Evolutionary conservation across 805 yeast genomes (phyloP), one percentile per base, ranked within the genome.

Genomic region (Yamadazyma nakazawae): DNA sequence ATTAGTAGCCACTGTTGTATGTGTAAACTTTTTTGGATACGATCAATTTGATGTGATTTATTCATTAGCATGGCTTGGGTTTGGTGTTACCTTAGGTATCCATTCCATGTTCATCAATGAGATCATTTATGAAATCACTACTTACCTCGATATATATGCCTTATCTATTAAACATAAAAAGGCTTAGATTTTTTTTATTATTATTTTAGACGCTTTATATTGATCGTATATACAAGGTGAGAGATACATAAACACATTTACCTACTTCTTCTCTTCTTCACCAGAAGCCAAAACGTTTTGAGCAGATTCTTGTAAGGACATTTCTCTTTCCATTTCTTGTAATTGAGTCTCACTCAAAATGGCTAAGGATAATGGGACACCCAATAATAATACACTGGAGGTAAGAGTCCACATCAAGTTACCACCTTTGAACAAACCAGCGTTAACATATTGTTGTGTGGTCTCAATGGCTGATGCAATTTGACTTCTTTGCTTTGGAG

Each of bases 341-440:
- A 91, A 79, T 74, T 92, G 97, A 64, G 90, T 95, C 74, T 92
- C 97, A 50, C 90, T 83, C 59, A 94, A 76, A 58, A 94, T 87
- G 44, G 96, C 85, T 59, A 94, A 75, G 8, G 96, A 84, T 58
- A 88, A 78, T 54, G 99, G 99, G 40, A 90, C 96, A 64, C 97
- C 97, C 58, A 94, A 74, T 52, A 94, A 78, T 58, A 94, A 72
- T 36, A 88, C 82, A 36, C 94, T 80, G 11, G 98, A 84, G 11
- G 97, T 82, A 47, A 88, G 54, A 51, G 85, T 78, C 98, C 98
- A 94, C 55, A 91, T 76, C 34, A 86, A 72, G 56, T 79, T 78
- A 51, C 97, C 97, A 50, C 87, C 75, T 55, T 81, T 82, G 50
- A 74, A 61, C 46, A 82, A 70, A 31, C 80, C 75, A 30, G 74